Evolutionary conservation across 2,329 filamentous ascomycete genomes (phyloP).

Genomic region (Exophiala oligosperma): DNA sequence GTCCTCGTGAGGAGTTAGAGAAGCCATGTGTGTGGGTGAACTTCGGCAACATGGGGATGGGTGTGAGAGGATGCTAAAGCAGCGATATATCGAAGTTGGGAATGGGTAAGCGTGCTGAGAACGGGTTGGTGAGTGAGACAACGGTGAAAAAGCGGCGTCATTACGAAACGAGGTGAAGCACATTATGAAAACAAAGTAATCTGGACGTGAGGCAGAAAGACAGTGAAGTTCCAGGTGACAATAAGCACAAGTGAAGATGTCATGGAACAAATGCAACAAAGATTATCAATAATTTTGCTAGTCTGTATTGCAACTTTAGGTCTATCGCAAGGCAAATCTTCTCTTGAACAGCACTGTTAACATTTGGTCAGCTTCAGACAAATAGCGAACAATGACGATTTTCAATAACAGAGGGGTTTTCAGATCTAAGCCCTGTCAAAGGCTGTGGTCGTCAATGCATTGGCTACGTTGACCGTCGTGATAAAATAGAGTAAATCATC

Average conservation of each 20-base stretch:
- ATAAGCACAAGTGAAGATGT: background rate
- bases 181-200: background rate
- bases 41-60: too few species aligned
- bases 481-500: slow-evolving; percentile 66
- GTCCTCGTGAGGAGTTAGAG: too few species aligned
- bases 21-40: too few species aligned
- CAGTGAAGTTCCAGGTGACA: background rate
- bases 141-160: background rate
- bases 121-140: background rate
- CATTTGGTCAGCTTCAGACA: slow-evolving; percentile 4
- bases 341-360: background rate
- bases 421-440: slow-evolving; percentile 67
- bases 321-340: background rate
- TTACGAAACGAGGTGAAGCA: background rate
- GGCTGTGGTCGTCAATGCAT: slow-evolving; percentile 75
- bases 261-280: background rate
- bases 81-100: too few species aligned
- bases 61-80: too few species aligned
- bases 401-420: slow-evolving; percentile 20
- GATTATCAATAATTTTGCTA: background rate
- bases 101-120: too few species aligned
- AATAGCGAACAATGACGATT: background rate
- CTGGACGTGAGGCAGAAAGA: background rate
- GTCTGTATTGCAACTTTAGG: background rate
- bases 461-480: slow-evolving; percentile 88